Conservation (phyloP, 2,329 filamentous ascomycete genomes). For the Arthrinium puccinioides region DNA sequence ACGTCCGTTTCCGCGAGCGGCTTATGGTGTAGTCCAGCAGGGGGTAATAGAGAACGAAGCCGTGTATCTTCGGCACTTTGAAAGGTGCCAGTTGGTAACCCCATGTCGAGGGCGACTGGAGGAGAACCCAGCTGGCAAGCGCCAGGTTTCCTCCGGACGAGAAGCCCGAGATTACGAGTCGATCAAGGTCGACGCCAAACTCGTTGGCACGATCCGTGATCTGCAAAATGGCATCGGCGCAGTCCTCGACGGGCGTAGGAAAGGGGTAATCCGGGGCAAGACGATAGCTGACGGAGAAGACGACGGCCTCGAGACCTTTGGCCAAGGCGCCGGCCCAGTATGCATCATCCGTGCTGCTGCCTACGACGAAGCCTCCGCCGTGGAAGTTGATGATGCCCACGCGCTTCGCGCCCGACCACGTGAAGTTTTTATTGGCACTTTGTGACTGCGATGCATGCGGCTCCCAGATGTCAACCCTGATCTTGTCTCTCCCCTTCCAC, state of each 20-base stretch:
- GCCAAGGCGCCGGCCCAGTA: slow-evolving; percentile 49
- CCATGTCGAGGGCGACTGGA: slow-evolving; percentile 15
- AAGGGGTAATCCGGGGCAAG: slow-evolving; percentile 58
- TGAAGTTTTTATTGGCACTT: not conserved
- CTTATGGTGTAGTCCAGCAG: slow-evolving; percentile 52
- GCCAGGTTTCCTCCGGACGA: slow-evolving; percentile 53
- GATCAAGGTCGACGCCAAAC: slow-evolving; percentile 47
- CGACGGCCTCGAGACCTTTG: slow-evolving; percentile 44
- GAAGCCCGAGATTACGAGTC: slow-evolving; percentile 54
- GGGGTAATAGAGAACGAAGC: slow-evolving; percentile 55
- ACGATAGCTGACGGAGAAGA: slow-evolving; percentile 60
- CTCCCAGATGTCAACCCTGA: slow-evolving; percentile 18
- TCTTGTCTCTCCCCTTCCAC: slow-evolving; percentile 13
- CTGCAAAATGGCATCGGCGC: slow-evolving; percentile 54
- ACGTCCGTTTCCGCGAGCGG: slow-evolving; percentile 45
- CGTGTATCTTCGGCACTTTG: slow-evolving; percentile 37
- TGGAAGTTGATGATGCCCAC: slow-evolving; percentile 59
- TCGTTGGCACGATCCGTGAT: slow-evolving; percentile 46
- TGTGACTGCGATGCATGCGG: slow-evolving; percentile 10
- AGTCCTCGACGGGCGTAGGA: slow-evolving; percentile 57
- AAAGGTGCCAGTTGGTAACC: slow-evolving; percentile 19
- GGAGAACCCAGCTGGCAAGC: slow-evolving; percentile 28
- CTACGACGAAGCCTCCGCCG: slow-evolving; percentile 59
- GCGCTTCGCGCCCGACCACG: slow-evolving; percentile 14
- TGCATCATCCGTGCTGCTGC: slow-evolving; percentile 54